These are phyloP conservation scores for Protomyces gravidus DNA, from an alignment of 1,139 yeast genomes.

Conservation along the genomic window DNA sequence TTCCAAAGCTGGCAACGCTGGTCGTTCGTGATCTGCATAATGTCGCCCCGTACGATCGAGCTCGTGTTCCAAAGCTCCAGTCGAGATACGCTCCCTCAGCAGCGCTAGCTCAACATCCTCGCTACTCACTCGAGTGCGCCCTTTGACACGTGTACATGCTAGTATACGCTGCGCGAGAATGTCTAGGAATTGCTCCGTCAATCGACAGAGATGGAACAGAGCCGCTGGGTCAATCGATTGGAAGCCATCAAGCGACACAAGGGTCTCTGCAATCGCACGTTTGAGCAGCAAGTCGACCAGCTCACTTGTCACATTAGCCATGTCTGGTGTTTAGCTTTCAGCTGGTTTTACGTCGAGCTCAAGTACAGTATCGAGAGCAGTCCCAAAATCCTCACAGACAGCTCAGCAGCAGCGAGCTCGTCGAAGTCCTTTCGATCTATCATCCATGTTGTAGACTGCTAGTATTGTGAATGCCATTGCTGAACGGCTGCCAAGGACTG, in stretches of 20 bases:
- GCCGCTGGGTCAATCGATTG: constrained; percentile 4
- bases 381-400: too few species aligned
- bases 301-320: constrained; percentile 16
- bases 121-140: constrained; percentile 12
- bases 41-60: neutral
- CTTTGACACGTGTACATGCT: constrained; percentile 13
- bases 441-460: too few species aligned
- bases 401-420: too few species aligned
- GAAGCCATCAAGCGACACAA: constrained; percentile 5
- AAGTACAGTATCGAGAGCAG: too few species aligned
- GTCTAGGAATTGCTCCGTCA: constrained; percentile 11
- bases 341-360: too few species aligned
- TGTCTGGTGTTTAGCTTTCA: too few species aligned
- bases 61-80: constrained; percentile 19
- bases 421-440: too few species aligned
- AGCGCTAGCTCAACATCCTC: constrained; percentile 20
- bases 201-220: constrained; percentile 10
- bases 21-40: neutral
- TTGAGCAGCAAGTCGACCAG: constrained; percentile 12
- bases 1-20: neutral
- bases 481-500: too few species aligned
- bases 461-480: too few species aligned
- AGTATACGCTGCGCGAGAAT: constrained; percentile 6
- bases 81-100: constrained; percentile 8
- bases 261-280: constrained; percentile 1